phyloP scores from a whole-genome alignment of 208 protist species.

The Crithidia thermophila region DNA sequence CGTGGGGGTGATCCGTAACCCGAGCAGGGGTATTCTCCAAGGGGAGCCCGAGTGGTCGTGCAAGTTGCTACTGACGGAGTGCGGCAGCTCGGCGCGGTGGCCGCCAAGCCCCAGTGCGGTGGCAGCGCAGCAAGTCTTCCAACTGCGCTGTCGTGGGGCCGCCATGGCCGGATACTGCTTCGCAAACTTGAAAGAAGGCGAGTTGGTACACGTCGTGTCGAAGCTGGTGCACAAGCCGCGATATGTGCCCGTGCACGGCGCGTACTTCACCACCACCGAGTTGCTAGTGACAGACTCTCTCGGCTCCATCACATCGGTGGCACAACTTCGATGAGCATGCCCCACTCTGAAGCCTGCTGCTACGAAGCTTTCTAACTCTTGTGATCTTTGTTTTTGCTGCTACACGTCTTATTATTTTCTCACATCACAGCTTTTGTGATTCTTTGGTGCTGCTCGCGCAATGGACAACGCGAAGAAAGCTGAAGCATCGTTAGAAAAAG shows the following conservation, averaged over 20 bases:
- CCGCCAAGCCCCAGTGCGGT: constrained; percentile 1
- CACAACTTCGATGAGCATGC: constrained; percentile 11
- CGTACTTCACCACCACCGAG: constrained; percentile 80
- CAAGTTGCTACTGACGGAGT: constrained; percentile 69
- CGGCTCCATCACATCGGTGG: constrained; percentile 64
- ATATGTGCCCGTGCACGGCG: constrained; percentile 75
- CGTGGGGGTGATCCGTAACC: constrained; percentile 76
- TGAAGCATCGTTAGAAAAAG: too few relatives aligned
- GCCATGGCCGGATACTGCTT: constrained; percentile 61
- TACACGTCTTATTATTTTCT: not conserved
- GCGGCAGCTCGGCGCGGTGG: constrained; percentile 45
- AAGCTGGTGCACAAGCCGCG: constrained; percentile 75
- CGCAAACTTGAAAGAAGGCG: constrained; percentile 53
- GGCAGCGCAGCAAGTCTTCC: constrained; percentile 30
- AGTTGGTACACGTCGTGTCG: constrained; percentile 80
- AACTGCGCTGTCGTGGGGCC: constrained; percentile 69
- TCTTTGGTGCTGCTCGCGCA: too few relatives aligned
- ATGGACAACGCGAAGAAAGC: too few relatives aligned
- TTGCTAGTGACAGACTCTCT: constrained; percentile 79
- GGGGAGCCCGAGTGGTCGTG: constrained; percentile 81
- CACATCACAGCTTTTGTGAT: too few relatives aligned
- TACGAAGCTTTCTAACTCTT: not conserved
- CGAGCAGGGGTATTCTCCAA: constrained; percentile 57
- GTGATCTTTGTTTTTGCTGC: not conserved
- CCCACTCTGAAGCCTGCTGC: too few relatives aligned